A percentile compares a stretch with the other conserved stretches of the same genome.
phyloP scores from a whole-genome alignment of 1,139 yeast species.

The Hyphopichia pseudoburtonii region DNA sequence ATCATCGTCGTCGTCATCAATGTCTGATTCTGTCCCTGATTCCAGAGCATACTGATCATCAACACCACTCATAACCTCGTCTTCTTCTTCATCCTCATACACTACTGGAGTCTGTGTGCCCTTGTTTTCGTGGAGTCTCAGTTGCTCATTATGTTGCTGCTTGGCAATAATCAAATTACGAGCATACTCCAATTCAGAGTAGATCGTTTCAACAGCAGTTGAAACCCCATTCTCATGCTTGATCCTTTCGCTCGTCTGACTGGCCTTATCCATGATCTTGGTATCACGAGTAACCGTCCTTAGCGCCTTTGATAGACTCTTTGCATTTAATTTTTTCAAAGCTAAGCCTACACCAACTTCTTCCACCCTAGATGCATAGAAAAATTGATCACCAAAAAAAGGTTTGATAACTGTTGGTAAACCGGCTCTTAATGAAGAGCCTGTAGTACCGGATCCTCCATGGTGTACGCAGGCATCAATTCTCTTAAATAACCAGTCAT shows the following conservation, averaged over 20 bases:
- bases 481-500: constrained; percentile 89
- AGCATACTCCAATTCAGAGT: constrained; percentile 80
- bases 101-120: constrained; percentile 30
- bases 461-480: constrained; percentile 96
- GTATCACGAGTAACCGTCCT: constrained; percentile 65
- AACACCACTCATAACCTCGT: constrained; percentile 13
- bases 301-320: constrained; percentile 64
- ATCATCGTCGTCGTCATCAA: neutral
- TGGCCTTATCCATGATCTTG: constrained; percentile 67
- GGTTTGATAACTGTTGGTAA: constrained; percentile 90
- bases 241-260: constrained; percentile 59
- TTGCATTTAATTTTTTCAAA: constrained; percentile 64
- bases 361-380: constrained; percentile 82
- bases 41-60: constrained; percentile 8
- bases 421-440: constrained; percentile 85
- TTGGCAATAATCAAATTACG: constrained; percentile 42
- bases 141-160: constrained; percentile 24
- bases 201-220: constrained; percentile 73
- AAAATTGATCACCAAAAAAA: constrained; percentile 94
- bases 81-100: constrained; percentile 19
- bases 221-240: constrained; percentile 74
- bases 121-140: constrained; percentile 18
- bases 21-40: constrained; percentile 3
- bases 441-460: constrained; percentile 98
- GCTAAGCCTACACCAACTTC: constrained; percentile 87